Conservation (phyloP, 345 rosid species). For the Sapria himalayana region DNA sequence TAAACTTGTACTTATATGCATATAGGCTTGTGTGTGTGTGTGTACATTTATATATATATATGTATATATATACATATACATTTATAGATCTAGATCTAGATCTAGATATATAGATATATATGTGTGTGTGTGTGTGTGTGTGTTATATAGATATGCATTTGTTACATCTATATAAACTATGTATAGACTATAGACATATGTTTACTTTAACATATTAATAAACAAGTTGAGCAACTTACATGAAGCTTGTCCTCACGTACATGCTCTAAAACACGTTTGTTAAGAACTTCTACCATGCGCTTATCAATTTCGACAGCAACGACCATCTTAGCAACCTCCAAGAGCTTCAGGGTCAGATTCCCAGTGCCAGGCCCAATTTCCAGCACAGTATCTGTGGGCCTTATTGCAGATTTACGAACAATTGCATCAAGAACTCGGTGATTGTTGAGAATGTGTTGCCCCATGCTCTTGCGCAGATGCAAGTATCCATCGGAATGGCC, state of each 20-base stretch:
- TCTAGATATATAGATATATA: too few relatives aligned
- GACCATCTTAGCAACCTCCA: slow-evolving; percentile 33
- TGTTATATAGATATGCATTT: too few relatives aligned
- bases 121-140: too few relatives aligned
- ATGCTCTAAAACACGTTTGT: slow-evolving; percentile 23
- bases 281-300: slow-evolving; percentile 60
- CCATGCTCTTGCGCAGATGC: slow-evolving; percentile 51
- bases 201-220: neutral
- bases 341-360: slow-evolving; percentile 72
- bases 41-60: too few relatives aligned
- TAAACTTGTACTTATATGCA: too few relatives aligned
- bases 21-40: too few relatives aligned
- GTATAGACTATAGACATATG: too few relatives aligned
- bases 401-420: slow-evolving; percentile 30
- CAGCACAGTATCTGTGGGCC: slow-evolving; percentile 40
- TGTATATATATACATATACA: too few relatives aligned
- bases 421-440: slow-evolving; percentile 51
- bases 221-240: slow-evolving; percentile 37
- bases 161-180: too few relatives aligned
- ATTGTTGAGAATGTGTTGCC: slow-evolving; percentile 84
- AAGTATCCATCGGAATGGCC: slow-evolving; percentile 12
- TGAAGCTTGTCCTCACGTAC: slow-evolving; percentile 26
- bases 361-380: slow-evolving; percentile 93
- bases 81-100: too few relatives aligned
- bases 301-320: slow-evolving; percentile 52